Base-by-base conservation (phyloP, 2,329 filamentous ascomycete species). In the Neonectria faginata region DNA sequence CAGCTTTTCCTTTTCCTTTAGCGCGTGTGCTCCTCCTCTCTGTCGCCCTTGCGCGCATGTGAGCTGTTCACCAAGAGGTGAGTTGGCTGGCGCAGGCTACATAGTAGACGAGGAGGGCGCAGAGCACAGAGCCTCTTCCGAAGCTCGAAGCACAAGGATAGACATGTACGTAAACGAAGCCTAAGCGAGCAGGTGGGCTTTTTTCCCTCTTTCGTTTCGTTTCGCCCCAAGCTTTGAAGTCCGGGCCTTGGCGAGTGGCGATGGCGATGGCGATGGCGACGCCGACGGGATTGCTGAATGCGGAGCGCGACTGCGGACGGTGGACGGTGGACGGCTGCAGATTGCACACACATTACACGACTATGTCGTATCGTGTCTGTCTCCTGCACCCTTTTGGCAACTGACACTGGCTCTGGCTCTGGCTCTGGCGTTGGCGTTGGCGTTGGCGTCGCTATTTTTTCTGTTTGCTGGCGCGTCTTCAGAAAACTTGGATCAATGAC, bases 351-450 rank as follows among this genome's bases (percentile, higher is more conserved):
- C 47, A 18, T n/a, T 33, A 18, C 39, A 41, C 8, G 39, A 10
- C 27, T 31, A 44, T 39, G n/a, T 31, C 33, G 53, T 44, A 27
- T 39, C 6, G 10, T 39, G 18, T 41, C 10, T 39, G 18, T 50
- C 10, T 22, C 18, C 42, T 48, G 42, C 41, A 18, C 18, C 22
- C 11, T 50, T 36, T n/a, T 33, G 11, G 31, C 31, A 33, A 33
- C 31, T 29, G 29, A 10, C 29, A 29, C 29, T 29, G 29, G 12
- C 54, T 39, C 39, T 48, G 54, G 60, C 55, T 31, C 44, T 53
- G 52, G 58, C 41, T 39, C 44, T 66, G 60, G 62, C 54, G 60
- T 53, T 45, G 64, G n/a, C n/a, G n/a, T n/a, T n/a, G n/a, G n/a
- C n/a, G n/a, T n/a, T n/a, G n/a, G 58, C 41, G 39, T 47, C n/a